Percentiles rank a stretch among this genome's conserved stretches.
Conservation (phyloP, 106 monocot genomes). For the Hemerocallis citrina region DNA sequence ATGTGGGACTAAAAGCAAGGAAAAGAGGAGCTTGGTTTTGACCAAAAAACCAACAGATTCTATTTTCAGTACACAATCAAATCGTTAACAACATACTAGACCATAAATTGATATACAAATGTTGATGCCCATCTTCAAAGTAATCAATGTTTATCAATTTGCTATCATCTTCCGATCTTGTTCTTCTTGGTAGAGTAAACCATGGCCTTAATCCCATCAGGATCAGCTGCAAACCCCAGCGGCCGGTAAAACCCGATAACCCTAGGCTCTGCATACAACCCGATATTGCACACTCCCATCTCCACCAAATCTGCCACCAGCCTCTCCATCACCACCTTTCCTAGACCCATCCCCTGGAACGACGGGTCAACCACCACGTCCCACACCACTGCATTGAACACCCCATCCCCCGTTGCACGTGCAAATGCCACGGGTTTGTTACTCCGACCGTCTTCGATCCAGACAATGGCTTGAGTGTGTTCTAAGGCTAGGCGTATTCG, state of each 20-base stretch:
- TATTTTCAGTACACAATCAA: too few relatives aligned
- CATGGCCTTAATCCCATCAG: slow-evolving; percentile 87
- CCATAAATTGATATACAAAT: too few relatives aligned
- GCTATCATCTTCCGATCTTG: slow-evolving; percentile 17
- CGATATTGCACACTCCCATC: slow-evolving; percentile 57
- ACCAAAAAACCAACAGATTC: too few relatives aligned
- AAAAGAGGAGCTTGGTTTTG: too few relatives aligned
- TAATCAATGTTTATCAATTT: too few relatives aligned
- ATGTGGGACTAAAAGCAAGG: too few relatives aligned
- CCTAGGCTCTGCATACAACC: slow-evolving; percentile 80
- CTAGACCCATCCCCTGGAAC: slow-evolving; percentile 87
- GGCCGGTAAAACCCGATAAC: slow-evolving; percentile 88
- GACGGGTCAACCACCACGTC: slow-evolving; percentile 93
- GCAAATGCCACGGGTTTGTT: slow-evolving; percentile 71
- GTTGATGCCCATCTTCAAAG: too few relatives aligned
- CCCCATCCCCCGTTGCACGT: slow-evolving; percentile 79
- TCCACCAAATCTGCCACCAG: slow-evolving; percentile 44
- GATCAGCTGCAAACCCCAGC: slow-evolving; percentile 72
- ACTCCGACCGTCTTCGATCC: slow-evolving; percentile 31
- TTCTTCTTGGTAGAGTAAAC: slow-evolving; percentile 55
- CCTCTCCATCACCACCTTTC: slow-evolving; percentile 82
- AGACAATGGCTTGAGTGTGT: slow-evolving; percentile 57
- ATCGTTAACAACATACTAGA: too few relatives aligned
- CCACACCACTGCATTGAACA: slow-evolving; percentile 99
- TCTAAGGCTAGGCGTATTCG: slow-evolving; percentile 54